Base-by-base conservation (phyloP, 2,329 filamentous ascomycete genomes). In the Graphilbum fragrans region DNA sequence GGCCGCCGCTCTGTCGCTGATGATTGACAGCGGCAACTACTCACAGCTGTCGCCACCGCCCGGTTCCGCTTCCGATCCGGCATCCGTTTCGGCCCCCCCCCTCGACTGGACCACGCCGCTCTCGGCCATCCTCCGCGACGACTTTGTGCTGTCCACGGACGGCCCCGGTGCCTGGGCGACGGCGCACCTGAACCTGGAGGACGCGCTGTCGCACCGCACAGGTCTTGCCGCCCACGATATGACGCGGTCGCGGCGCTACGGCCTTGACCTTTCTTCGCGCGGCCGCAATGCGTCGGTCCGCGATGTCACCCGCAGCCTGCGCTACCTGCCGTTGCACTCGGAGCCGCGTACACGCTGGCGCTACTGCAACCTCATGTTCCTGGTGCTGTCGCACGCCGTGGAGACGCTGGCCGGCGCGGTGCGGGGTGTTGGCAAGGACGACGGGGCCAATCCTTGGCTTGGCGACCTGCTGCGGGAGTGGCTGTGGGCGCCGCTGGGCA, bases 291-390 rank as follows among this genome's bases (percentile, higher is more conserved):
- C 59, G 8, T 52, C 52, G 6, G 25, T 64, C 2, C 54, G 56
- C 23, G 60, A 65, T 35, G 51, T 60, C 32, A 58, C 63, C 16
- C 56, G 58, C 21, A 56, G 52, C 27, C 49, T 74, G 40, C 60
- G 65, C 4, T 50, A 70, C 48, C 54, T 72, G 5, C 61, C 58
- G 2, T 52, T 66, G 31, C 62, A 54, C 8, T 53, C 55, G 6
- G 47, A 61, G 22, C 54, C 66, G 17, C 59, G 69, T 12, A 63
- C 61, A 0, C 55, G 49, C 11, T 69, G 53, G 38, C 61, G 69
- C 46, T 76, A 75, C 53, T 65, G 61, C 56, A 75, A 75, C 49
- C 53, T 69, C 19, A 68, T 74, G 64, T 76, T 60, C 50, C 60
- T 63, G 29, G 63, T 62, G 1, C 62, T 65, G 0, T 55, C 63